Conservation (phyloP, 2,329 filamentous ascomycete species). For the Sporothrix inflata region DNA sequence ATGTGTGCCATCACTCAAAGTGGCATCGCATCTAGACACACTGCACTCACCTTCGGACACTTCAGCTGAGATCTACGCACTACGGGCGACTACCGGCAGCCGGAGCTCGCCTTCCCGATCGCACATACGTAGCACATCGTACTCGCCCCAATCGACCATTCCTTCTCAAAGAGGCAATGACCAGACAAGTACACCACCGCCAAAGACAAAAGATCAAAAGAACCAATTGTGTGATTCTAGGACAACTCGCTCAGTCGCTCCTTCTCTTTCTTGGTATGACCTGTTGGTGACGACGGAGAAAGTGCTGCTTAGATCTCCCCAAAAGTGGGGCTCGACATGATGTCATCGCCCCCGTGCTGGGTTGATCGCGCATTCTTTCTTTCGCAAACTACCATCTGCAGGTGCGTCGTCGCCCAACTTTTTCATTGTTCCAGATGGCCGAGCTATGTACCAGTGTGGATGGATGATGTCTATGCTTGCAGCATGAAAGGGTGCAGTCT, state of each 20-base stretch:
- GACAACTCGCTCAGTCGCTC: not conserved
- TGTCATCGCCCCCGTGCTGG: constrained; percentile 26
- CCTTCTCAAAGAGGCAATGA: constrained; percentile 1
- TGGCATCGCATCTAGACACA: not conserved
- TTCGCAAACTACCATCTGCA: not conserved
- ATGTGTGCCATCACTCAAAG: not conserved
- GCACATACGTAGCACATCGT: not conserved
- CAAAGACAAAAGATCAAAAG: not conserved
- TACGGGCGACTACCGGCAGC: not conserved
- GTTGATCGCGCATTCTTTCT: constrained; percentile 19
- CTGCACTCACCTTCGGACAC: not conserved
- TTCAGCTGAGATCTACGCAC: not conserved
- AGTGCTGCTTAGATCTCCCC: constrained; percentile 9
- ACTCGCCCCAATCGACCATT: not conserved
- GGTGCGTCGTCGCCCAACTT: constrained; percentile 11
- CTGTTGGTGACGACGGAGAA: constrained; percentile 1
- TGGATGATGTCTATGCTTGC: constrained; percentile 13
- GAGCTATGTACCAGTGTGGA: not conserved
- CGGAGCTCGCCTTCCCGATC: constrained; percentile 10
- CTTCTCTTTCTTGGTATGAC: constrained; percentile 8
- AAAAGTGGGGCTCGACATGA: constrained; percentile 27
- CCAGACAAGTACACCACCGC: not conserved
- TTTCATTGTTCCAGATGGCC: constrained; percentile 20
- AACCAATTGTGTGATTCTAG: not conserved
- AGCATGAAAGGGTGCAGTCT: not conserved